These are phyloP conservation scores for Lentithecium fluviatile DNA, from an alignment of 495 filamentous ascomycete genomes.

Conservation along the genomic window DNA sequence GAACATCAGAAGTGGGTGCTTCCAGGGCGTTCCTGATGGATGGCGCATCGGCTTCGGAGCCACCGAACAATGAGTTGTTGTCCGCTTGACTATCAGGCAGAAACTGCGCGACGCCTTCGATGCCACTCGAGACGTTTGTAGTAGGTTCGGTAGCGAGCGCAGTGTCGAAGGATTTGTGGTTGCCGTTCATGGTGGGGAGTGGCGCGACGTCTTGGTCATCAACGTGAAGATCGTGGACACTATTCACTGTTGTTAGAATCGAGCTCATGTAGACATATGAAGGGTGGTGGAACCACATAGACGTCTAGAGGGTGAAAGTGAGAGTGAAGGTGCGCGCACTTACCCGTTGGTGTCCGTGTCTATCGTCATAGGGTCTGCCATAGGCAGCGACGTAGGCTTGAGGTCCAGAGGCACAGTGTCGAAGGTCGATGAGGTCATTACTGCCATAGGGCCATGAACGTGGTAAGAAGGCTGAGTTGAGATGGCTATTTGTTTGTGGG, in stretches of 20 bases:
- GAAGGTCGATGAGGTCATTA: conserved; percentile 54
- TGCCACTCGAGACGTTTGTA: conserved; percentile 37
- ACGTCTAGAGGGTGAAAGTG: conserved; percentile 5
- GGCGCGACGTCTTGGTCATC: conserved; percentile 12
- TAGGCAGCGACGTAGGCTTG: conserved; percentile 48
- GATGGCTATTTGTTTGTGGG: conserved; percentile 2
- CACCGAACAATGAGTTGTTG: conserved; percentile 19
- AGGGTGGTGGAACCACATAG: conserved; percentile 7
- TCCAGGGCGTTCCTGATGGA: conserved; percentile 15
- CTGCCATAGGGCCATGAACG: conserved; percentile 46
- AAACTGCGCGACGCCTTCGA: conserved; percentile 36
- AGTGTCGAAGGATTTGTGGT: conserved; percentile 4
- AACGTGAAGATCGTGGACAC: conserved; percentile 28
- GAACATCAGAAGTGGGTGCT: conserved; percentile 29
- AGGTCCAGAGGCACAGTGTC: conserved; percentile 46
- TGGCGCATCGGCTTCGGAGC: conserved; percentile 22
- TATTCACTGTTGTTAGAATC: conserved; percentile 2
- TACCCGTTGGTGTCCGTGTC: conserved; percentile 50
- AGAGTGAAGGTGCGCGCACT: conserved; percentile 37
- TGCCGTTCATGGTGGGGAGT: conserved; percentile 25
- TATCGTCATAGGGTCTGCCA: conserved; percentile 49
- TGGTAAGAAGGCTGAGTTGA: background rate
- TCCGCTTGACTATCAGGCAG: conserved; percentile 36
- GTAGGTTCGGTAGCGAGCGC: conserved; percentile 28
- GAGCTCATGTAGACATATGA: background rate